Conservation (phyloP, 2,329 filamentous ascomycete genomes). For the Trichoderma sp. region DNA sequence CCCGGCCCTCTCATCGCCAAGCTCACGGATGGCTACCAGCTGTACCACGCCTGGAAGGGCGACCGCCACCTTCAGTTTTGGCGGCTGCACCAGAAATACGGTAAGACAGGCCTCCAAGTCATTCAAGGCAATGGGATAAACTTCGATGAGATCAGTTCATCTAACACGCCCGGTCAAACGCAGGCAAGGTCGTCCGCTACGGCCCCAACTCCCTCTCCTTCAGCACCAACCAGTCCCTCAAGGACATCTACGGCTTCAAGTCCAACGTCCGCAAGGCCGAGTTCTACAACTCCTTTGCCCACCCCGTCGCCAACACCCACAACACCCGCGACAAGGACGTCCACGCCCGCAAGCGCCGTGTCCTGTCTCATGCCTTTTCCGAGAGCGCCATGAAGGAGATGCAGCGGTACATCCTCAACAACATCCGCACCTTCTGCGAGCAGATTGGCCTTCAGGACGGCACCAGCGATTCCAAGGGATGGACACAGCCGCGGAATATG, state of each 20-base stretch:
- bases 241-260: slow-evolving; percentile 66
- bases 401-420: slow-evolving; percentile 66
- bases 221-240: slow-evolving; percentile 70
- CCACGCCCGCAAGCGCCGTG: slow-evolving; percentile 71
- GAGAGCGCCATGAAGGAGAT: slow-evolving; percentile 67
- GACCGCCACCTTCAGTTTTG: slow-evolving; percentile 74
- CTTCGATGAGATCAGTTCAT: background rate
- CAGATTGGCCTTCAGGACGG: slow-evolving; percentile 51
- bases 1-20: slow-evolving; percentile 66
- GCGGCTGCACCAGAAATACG: slow-evolving; percentile 71
- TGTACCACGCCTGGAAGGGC: slow-evolving; percentile 75
- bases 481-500: slow-evolving; percentile 64
- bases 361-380: slow-evolving; percentile 72
- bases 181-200: slow-evolving; percentile 70
- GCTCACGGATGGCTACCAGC: slow-evolving; percentile 64
- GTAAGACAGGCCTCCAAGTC: slow-evolving; percentile 41
- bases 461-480: slow-evolving; percentile 55
- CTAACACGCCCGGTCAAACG: slow-evolving; percentile 10
- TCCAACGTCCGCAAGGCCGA: slow-evolving; percentile 67
- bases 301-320: slow-evolving; percentile 72
- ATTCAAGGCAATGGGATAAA: slow-evolving; percentile 10
- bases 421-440: slow-evolving; percentile 67
- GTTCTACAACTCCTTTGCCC: slow-evolving; percentile 74
- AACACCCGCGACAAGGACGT: slow-evolving; percentile 68
- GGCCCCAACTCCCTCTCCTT: slow-evolving; percentile 77